phyloP scores from a whole-genome alignment of 352 stramenopile genomes.

The Phytophthora cactorum region DNA sequence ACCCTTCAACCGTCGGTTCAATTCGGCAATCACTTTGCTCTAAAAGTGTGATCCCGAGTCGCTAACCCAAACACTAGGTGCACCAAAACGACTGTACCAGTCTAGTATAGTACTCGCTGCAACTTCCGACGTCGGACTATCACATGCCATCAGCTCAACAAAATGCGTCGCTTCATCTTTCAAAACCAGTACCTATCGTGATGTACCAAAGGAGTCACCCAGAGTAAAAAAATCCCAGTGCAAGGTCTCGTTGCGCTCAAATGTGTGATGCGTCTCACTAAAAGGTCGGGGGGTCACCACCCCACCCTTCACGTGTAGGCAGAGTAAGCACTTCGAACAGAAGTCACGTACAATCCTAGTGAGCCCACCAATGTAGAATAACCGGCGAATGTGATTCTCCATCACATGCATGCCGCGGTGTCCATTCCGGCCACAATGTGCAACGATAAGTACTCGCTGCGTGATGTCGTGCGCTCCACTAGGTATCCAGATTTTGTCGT shows the following conservation, averaged over 20 bases:
- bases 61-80: not conserved
- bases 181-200: constrained; percentile 14
- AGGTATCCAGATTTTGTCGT: constrained; percentile 12
- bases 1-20: constrained; percentile 1
- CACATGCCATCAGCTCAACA: constrained; percentile 12
- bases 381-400: constrained; percentile 9
- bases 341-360: constrained; percentile 8
- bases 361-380: constrained; percentile 14
- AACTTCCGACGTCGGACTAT: not conserved
- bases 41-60: constrained; percentile 12
- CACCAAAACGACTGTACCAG: constrained; percentile 5
- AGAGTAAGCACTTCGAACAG: constrained; percentile 21
- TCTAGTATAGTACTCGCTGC: constrained; percentile 1
- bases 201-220: constrained; percentile 10
- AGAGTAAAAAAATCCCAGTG: constrained; percentile 20
- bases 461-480: not conserved
- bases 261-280: constrained; percentile 14
- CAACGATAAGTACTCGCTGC: constrained; percentile 4
- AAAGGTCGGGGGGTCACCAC: not conserved
- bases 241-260: constrained; percentile 11
- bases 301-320: constrained; percentile 20
- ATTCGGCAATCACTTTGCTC: constrained; percentile 2
- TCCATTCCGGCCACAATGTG: constrained; percentile 10
- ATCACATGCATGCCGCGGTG: constrained; percentile 20
- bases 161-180: constrained; percentile 18